A percentile compares a stretch with the other conserved stretches of the same genome.
Evolutionary conservation across 371 early-diverging fungal genomes (phyloP).

Genomic region (Mortierella sp.): DNA sequence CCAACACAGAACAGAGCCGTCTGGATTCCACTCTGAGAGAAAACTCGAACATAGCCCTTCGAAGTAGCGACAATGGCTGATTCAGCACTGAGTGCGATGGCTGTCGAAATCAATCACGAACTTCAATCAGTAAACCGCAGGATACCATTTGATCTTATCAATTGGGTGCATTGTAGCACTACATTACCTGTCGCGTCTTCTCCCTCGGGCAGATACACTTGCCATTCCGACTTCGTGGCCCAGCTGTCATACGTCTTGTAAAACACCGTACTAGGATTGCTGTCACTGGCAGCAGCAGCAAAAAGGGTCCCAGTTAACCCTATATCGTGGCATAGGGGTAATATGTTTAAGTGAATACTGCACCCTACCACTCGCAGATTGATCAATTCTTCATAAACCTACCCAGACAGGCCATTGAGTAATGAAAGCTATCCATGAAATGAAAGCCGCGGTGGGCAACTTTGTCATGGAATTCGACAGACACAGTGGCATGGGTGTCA

Average conservation of each 20-base stretch:
- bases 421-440: constrained; percentile 82
- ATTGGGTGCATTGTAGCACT: neutral
- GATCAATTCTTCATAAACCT: constrained; percentile 1
- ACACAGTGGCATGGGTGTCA: constrained; percentile 70
- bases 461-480: constrained; percentile 91
- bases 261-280: constrained; percentile 58
- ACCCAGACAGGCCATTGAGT: constrained; percentile 77
- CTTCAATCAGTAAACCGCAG: too few species aligned
- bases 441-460: constrained; percentile 78
- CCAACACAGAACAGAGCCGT: constrained; percentile 72
- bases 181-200: constrained; percentile 71
- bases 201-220: constrained; percentile 65
- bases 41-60: constrained; percentile 77
- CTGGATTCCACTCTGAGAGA: constrained; percentile 83
- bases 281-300: constrained; percentile 64
- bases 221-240: constrained; percentile 83
- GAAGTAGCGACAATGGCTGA: constrained; percentile 82
- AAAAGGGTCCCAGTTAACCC: constrained; percentile 79
- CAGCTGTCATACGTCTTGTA: constrained; percentile 79
- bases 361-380: neutral
- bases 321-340: constrained; percentile 5
- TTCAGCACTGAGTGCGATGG: constrained; percentile 76
- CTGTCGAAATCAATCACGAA: too few species aligned
- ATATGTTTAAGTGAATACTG: too few species aligned
- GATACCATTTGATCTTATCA: too few species aligned